Base-by-base conservation (phyloP, 306 rosid species). In the Mimosa pudica region DNA sequence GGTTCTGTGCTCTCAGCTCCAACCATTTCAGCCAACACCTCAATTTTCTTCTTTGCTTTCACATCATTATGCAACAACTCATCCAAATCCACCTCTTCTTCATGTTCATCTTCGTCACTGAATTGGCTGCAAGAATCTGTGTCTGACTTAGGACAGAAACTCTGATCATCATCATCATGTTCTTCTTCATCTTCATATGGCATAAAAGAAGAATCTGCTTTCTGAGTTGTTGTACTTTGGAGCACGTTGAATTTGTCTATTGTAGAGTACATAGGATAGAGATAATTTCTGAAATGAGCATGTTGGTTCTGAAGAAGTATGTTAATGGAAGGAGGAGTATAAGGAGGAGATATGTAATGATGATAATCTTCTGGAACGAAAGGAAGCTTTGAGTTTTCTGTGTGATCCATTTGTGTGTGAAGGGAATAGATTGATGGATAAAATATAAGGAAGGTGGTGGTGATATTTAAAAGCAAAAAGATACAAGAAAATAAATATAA, bases 21-120 rank as follows among this genome's bases (percentile, higher is more conserved):
- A 77, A 87, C 86, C 86, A 84, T 80, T 30, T 76, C 70, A 63
- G 86, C 88, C n/a, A 87, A 35, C 47, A 45, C 14, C 71, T 84
- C 82, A 3, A 84, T 70, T 67, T 84, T 82, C 82, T 58, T 77
- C 67, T 71, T 80, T 48, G 85, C 7, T 57, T 82, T 71, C 51
- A 24, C 88, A 76, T 79, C 79, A 71, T 36, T 14, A 18, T 82
- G 33, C 30, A 81, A 48, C 14, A 81, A 47, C 77, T 76, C 86
- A 12, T 84, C 80, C 45, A 84, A 84, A 67, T 76, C 61, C 70
- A 47, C 63, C 63, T 57, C 63, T 18, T 57, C 75, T 0, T n/a
- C n/a, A 3, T 1, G 72, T 4, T 1, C 75, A 4, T 1, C 58
- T 64, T 66, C 72, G 5, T 16, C 81, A 33, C 51, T 72, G 20